Percentiles rank a stretch among this genome's conserved stretches.
Evolutionary conservation across 179 eudicot genomes (phyloP).

Genomic region (Monotropa hypopitys): DNA sequence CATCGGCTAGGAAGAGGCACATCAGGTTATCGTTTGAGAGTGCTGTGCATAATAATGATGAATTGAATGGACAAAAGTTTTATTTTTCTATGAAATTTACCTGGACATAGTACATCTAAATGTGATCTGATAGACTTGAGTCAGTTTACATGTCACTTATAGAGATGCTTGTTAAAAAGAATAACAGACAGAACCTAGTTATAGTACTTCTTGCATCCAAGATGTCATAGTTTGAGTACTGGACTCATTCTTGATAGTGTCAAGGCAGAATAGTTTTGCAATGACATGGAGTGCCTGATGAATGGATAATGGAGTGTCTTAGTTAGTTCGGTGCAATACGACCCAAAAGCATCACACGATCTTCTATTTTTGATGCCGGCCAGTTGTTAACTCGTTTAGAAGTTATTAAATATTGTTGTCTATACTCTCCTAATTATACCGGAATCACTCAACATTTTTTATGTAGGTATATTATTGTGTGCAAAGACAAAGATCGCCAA

Average conservation of each 20-base stretch:
- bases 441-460: background rate
- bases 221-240: background rate
- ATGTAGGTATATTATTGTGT: constrained; percentile 82
- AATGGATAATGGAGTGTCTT: background rate
- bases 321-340: background rate
- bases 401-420: background rate
- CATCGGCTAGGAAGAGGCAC: constrained; percentile 99
- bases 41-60: background rate
- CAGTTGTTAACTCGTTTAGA: background rate
- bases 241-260: background rate
- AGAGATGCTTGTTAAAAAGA: background rate
- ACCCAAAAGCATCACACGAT: background rate
- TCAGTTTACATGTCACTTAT: background rate
- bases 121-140: background rate
- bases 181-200: background rate
- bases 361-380: background rate
- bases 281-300: background rate
- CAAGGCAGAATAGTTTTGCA: background rate
- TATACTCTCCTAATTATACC: background rate
- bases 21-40: constrained; percentile 49
- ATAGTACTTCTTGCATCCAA: background rate
- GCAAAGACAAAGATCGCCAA: constrained; percentile 86
- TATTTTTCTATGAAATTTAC: background rate
- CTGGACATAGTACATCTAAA: background rate
- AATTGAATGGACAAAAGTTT: background rate